A percentile compares a stretch with the other conserved stretches of the same genome.
Evolutionary conservation across 2,329 filamentous ascomycete genomes (phyloP).

Genomic region (Knoxdaviesia proteae): DNA sequence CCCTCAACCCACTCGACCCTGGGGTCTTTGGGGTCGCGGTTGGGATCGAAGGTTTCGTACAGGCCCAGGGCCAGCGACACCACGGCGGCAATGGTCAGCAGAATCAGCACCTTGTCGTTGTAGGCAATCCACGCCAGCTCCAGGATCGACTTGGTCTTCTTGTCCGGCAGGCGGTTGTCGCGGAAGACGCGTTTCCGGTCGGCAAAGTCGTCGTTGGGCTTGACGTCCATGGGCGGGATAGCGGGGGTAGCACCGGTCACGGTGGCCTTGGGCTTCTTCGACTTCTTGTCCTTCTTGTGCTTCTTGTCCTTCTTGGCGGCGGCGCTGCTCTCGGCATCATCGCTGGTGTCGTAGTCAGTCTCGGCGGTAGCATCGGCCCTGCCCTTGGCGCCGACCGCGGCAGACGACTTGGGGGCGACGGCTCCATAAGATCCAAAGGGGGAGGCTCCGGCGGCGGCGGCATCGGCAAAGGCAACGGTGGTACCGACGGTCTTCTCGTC

Average conservation of each 20-base stretch:
- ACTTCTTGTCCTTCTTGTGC: too few species aligned
- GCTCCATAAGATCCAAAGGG: conserved; percentile 2
- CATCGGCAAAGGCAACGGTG: conserved; percentile 48
- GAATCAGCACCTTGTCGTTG: conserved; percentile 53
- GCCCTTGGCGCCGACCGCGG: neutral
- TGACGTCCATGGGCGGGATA: neutral
- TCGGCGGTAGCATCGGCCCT: neutral
- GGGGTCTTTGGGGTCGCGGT: conserved; percentile 10
- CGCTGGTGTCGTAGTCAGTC: neutral
- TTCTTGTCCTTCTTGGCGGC: too few species aligned
- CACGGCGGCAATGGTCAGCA: conserved; percentile 46
- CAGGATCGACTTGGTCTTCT: conserved; percentile 37
- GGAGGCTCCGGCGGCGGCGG: conserved; percentile 1
- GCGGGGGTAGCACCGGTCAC: neutral
- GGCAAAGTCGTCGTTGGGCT: conserved; percentile 9
- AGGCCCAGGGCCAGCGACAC: conserved; percentile 49
- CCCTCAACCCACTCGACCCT: conserved; percentile 11
- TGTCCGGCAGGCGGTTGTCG: conserved; percentile 37
- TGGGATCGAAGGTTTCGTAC: conserved; percentile 37
- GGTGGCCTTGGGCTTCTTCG: neutral
- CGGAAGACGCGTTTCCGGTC: conserved; percentile 40
- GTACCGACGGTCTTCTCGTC: conserved; percentile 48
- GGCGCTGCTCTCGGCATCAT: neutral
- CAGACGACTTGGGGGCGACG: neutral
- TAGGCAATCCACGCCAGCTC: conserved; percentile 46